A percentile compares a stretch with the other conserved stretches of the same genome.
phyloP scores from a whole-genome alignment of 192 early-diverging fungal genomes.

The Coemansia sp. region DNA sequence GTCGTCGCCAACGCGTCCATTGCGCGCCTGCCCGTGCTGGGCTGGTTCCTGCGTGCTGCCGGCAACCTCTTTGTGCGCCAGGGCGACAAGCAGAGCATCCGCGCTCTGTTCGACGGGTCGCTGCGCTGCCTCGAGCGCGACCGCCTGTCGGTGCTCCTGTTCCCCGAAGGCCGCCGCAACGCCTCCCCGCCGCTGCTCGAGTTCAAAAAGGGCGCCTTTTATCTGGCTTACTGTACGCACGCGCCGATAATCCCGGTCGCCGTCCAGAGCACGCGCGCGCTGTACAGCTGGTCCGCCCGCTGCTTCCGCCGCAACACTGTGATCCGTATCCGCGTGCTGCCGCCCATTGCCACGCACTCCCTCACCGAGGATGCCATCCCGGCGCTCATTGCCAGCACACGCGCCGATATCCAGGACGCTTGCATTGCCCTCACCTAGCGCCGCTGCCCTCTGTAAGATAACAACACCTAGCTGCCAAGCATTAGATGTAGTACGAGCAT shows the following conservation, averaged over 20 bases:
- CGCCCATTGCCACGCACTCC: slow-evolving; percentile 41
- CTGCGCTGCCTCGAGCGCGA: slow-evolving; percentile 69
- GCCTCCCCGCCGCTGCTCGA: slow-evolving; percentile 70
- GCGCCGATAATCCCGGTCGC: slow-evolving; percentile 89
- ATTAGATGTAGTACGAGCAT: no score
- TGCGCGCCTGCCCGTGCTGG: slow-evolving; percentile 67
- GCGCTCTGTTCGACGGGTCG: slow-evolving; percentile 71
- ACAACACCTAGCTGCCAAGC: no score
- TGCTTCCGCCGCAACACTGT: slow-evolving; percentile 40
- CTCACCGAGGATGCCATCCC: slow-evolving; percentile 48
- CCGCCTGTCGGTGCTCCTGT: slow-evolving; percentile 78
- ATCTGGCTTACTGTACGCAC: slow-evolving; percentile 78
- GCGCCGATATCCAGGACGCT: slow-evolving; percentile 39
- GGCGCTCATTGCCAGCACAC: slow-evolving; percentile 36
- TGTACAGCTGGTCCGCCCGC: slow-evolving; percentile 40
- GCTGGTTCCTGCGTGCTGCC: slow-evolving; percentile 73
- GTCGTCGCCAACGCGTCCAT: slow-evolving; percentile 71
- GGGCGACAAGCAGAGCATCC: slow-evolving; percentile 71
- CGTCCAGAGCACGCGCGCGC: slow-evolving; percentile 58
- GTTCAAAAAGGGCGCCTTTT: slow-evolving; percentile 98
- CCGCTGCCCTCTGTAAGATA: background rate
- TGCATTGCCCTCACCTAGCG: slow-evolving; percentile 16
- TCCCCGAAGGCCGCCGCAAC: slow-evolving; percentile 88
- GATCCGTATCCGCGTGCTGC: slow-evolving; percentile 45
- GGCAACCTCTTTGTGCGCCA: slow-evolving; percentile 87